phyloP scores from a whole-genome alignment of 768 basidiomycete genomes.

The Boletus rubescentipes region DNA sequence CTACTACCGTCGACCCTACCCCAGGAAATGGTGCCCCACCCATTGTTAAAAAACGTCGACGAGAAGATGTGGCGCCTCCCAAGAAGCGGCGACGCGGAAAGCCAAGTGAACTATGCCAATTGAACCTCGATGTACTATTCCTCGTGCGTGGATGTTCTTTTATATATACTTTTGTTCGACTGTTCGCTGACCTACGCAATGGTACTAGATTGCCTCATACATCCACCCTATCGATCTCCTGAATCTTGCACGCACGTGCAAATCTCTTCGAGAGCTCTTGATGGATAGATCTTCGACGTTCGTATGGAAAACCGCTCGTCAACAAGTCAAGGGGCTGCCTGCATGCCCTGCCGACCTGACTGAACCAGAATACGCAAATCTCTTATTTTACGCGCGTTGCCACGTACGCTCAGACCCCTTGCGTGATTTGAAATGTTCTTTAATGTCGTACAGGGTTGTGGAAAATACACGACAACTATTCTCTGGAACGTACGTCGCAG shows the following conservation, averaged over 20 bases:
- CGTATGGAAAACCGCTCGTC: slow-evolving; percentile 27
- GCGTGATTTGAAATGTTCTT: background rate
- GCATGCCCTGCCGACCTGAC: slow-evolving; percentile 41
- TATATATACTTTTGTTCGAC: background rate
- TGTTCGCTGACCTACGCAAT: background rate
- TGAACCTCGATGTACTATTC: slow-evolving; percentile 13
- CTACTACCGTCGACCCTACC: background rate
- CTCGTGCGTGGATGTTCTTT: background rate
- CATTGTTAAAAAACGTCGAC: background rate
- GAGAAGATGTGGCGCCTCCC: background rate
- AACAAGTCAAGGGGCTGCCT: slow-evolving; percentile 37
- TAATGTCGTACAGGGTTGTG: slow-evolving; percentile 3
- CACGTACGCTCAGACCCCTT: background rate
- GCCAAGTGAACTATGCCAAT: slow-evolving; percentile 1
- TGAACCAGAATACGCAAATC: slow-evolving; percentile 43
- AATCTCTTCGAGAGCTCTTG: slow-evolving; percentile 36
- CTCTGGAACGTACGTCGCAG: slow-evolving; percentile 12
- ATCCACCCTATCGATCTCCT: slow-evolving; percentile 33
- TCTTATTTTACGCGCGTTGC: slow-evolving; percentile 34
- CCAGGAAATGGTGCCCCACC: background rate
- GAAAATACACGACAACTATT: background rate
- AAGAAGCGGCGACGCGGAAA: slow-evolving; percentile 2
- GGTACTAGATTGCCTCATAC: slow-evolving; percentile 39
- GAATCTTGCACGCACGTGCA: slow-evolving; percentile 41
- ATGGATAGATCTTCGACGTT: slow-evolving; percentile 29